Conservation (phyloP, 495 filamentous ascomycete genomes). For the Cenococcum geophilum region DNA sequence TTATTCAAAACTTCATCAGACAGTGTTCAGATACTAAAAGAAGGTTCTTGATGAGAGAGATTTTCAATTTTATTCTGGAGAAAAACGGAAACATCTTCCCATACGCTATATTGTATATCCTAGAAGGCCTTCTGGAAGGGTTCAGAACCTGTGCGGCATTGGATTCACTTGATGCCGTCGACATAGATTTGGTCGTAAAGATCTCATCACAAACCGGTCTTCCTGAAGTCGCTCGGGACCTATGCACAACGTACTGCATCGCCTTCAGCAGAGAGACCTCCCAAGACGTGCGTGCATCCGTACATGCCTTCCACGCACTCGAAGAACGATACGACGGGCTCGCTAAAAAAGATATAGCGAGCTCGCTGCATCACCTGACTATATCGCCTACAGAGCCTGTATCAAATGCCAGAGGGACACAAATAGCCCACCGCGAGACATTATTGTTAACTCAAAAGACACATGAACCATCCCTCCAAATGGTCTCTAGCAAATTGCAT, state of each 20-base stretch:
- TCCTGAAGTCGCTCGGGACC: constrained; percentile 33
- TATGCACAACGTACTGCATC: constrained; percentile 22
- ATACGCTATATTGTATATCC: constrained; percentile 33
- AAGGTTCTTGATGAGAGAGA: constrained; percentile 7
- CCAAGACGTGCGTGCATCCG: neutral
- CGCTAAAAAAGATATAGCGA: neutral
- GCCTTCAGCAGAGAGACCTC: constrained; percentile 13
- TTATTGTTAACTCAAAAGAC: too few relatives aligned
- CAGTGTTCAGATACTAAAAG: neutral
- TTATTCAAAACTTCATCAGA: constrained; percentile 17
- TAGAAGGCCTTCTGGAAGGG: constrained; percentile 32
- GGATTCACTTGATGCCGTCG: constrained; percentile 1
- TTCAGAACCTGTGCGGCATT: neutral
- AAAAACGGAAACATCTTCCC: constrained; percentile 28
- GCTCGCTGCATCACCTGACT: neutral
- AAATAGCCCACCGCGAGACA: neutral
- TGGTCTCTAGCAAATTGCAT: neutral
- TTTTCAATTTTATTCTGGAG: constrained; percentile 25
- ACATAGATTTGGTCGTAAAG: constrained; percentile 24
- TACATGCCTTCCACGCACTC: constrained; percentile 15
- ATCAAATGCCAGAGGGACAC: too few relatives aligned
- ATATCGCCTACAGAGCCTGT: too few relatives aligned
- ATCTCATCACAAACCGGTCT: constrained; percentile 28
- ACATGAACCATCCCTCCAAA: neutral
- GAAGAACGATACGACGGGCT: constrained; percentile 2